Percentiles rank a stretch among this genome's conserved stretches.
Evolutionary conservation across 1,139 yeast genomes (phyloP).

Genomic region (Kodamaea alishanica): DNA sequence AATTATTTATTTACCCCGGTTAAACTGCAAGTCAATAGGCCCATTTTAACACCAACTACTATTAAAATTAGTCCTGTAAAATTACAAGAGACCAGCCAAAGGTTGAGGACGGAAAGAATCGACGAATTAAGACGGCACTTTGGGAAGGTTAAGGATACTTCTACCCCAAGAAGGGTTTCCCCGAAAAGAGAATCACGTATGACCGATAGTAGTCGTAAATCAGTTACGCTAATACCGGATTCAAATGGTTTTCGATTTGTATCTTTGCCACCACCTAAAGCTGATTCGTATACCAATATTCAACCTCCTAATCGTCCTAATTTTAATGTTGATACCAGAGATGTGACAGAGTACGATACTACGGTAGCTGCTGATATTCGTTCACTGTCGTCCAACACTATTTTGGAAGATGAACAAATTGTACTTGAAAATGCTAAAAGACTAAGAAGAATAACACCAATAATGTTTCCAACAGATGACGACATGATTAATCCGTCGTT

Average conservation of each 20-base stretch:
- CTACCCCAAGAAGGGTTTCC: conserved; percentile 8
- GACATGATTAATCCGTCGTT: conserved; percentile 27
- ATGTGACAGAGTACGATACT: conserved; percentile 1
- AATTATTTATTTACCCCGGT: conserved; percentile 37
- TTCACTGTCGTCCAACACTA: conserved; percentile 6
- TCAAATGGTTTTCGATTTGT: conserved; percentile 8
- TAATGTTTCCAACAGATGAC: conserved; percentile 34
- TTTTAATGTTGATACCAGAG: conserved; percentile 14
- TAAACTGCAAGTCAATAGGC: conserved; percentile 20
- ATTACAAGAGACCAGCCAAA: conserved; percentile 38
- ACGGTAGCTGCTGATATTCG: conserved; percentile 3
- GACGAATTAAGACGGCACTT: conserved; percentile 35
- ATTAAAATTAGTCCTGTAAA: conserved; percentile 35
- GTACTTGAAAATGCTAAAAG: conserved; percentile 38
- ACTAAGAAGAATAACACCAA: conserved; percentile 37
- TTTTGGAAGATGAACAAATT: conserved; percentile 17
- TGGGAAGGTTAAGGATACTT: conserved; percentile 24
- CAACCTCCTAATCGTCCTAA: conserved; percentile 35
- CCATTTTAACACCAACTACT: conserved; percentile 20
- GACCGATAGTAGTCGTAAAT: too few species aligned
- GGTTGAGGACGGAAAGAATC: conserved; percentile 32
- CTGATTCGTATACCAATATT: conserved; percentile 5
- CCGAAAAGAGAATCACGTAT: neutral
- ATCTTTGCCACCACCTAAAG: conserved; percentile 7
- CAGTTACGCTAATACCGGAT: neutral